Percentiles rank a stretch among this genome's conserved stretches.
These are phyloP conservation scores for Boletus vermiculosoides DNA, from an alignment of 768 basidiomycete species.

Conservation along the genomic window DNA sequence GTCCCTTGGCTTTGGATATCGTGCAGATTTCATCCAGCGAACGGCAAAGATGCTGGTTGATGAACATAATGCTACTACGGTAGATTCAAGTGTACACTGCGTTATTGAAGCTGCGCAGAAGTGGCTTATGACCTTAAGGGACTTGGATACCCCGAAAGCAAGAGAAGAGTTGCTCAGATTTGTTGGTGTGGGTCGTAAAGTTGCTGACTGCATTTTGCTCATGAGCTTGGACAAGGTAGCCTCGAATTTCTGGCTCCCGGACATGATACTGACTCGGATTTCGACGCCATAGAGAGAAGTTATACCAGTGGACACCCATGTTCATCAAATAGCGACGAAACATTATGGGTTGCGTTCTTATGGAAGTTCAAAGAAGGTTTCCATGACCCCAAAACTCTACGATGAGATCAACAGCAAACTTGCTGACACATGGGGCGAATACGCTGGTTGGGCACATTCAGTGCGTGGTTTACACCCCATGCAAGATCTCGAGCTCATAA, in stretches of 20 bases:
- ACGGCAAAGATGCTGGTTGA: slow-evolving; percentile 79
- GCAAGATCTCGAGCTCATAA: not conserved
- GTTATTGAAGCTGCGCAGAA: slow-evolving; percentile 50
- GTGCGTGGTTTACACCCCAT: slow-evolving; percentile 39
- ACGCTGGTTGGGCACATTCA: slow-evolving; percentile 90
- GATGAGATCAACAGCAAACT: slow-evolving; percentile 66
- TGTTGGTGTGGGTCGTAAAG: slow-evolving; percentile 92
- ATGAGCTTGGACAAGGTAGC: slow-evolving; percentile 90
- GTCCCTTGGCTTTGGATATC: slow-evolving; percentile 90
- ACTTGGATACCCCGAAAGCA: slow-evolving; percentile 51
- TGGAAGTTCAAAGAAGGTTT: slow-evolving; percentile 42
- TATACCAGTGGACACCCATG: slow-evolving; percentile 95
- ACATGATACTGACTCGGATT: slow-evolving; percentile 7
- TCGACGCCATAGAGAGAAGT: slow-evolving; percentile 61
- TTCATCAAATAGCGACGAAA: slow-evolving; percentile 83
- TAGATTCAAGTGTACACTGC: not conserved
- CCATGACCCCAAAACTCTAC: slow-evolving; percentile 77
- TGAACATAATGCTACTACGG: slow-evolving; percentile 36
- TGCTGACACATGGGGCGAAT: slow-evolving; percentile 68
- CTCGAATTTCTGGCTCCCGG: slow-evolving; percentile 6
- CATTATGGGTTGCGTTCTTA: slow-evolving; percentile 65
- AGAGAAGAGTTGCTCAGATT: slow-evolving; percentile 76
- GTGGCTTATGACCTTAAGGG: slow-evolving; percentile 60
- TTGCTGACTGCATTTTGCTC: slow-evolving; percentile 90
- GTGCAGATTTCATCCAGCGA: slow-evolving; percentile 84